Evolutionary conservation across 495 filamentous ascomycete species (phyloP), one percentile per base, ranked within the genome.

Genomic region (Penicillium lagena): DNA sequence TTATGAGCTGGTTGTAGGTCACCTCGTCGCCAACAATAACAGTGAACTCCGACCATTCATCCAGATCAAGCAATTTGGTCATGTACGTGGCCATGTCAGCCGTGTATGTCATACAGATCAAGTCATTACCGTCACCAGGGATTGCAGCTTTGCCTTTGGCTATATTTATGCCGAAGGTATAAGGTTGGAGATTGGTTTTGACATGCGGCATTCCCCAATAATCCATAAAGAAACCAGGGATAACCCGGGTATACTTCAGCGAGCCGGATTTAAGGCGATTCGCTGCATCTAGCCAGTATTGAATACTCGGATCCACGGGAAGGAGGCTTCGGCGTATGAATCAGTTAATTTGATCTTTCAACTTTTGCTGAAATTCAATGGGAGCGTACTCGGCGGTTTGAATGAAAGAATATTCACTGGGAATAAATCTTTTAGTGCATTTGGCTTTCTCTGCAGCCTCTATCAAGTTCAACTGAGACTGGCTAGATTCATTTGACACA

Each of bases 181-280:
- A 55, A 2, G 66, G 72, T 7, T 55, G 43, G 7, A 69, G 53
- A 47, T 77, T 56, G 15, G 70, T 73, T 46, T 56, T 48, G 36
- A 71, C 48, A 29, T 60, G 41, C 13, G 73, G 75, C 59, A 75
- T 66, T 29, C 68, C 72, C 56, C 60, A 80, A 52, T 77, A 79
- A 50, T 82, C 75, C 58, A 78, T 68, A 48, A 80, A 79, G 52
- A 67, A 72, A 2, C 75, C 78, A 22, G 65, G 71, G 32, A 65
- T 58, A 29, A 79, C 62, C 6, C 60, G 54, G 28, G 77, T 81
- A 37, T 59, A 76, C 45, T 78, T 59, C 12, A 80, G 66, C 15
- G 51, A 43, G 9, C 54, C 44, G 1, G 47, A 29, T 29, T 59
- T 48, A 5, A 70, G 49, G 11, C 51, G 38, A n/a, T 57, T 30